Conservation (phyloP, 768 basidiomycete species). For the Boletus insuetus region DNA sequence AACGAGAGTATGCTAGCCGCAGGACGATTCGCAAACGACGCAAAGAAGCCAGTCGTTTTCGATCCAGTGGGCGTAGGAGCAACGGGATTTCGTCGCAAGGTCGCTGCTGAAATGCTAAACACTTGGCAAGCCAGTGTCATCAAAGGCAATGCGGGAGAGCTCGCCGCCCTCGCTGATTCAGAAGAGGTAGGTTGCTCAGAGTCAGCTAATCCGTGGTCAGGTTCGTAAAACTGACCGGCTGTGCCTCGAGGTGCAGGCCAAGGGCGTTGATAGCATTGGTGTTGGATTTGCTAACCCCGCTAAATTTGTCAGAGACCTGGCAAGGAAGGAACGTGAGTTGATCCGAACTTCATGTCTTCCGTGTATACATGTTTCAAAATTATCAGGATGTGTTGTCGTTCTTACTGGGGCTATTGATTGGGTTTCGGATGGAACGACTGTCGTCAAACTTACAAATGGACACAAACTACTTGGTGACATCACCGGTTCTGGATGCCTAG, state of each 20-base stretch:
- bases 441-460: constrained; percentile 75
- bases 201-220: not conserved
- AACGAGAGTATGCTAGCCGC: constrained; percentile 74
- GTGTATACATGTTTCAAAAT: not conserved
- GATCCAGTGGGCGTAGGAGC: constrained; percentile 94
- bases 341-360: not conserved
- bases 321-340: constrained; percentile 68
- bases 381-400: constrained; percentile 71
- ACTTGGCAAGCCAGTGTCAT: constrained; percentile 86
- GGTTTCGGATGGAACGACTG: constrained; percentile 73
- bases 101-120: constrained; percentile 59
- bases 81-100: constrained; percentile 61
- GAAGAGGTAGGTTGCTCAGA: constrained; percentile 55
- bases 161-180: constrained; percentile 75
- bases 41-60: constrained; percentile 75
- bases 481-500: constrained; percentile 89
- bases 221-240: not conserved
- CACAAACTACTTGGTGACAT: constrained; percentile 70
- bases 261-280: constrained; percentile 87
- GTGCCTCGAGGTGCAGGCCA: constrained; percentile 54
- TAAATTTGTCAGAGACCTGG: constrained; percentile 63
- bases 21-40: constrained; percentile 65
- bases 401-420: constrained; percentile 82
- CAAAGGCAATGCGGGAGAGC: constrained; percentile 92
- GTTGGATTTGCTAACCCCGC: constrained; percentile 74